Evolutionary conservation across 2,329 filamentous ascomycete species (phyloP).

Genomic region (Raffaelea arxii): DNA sequence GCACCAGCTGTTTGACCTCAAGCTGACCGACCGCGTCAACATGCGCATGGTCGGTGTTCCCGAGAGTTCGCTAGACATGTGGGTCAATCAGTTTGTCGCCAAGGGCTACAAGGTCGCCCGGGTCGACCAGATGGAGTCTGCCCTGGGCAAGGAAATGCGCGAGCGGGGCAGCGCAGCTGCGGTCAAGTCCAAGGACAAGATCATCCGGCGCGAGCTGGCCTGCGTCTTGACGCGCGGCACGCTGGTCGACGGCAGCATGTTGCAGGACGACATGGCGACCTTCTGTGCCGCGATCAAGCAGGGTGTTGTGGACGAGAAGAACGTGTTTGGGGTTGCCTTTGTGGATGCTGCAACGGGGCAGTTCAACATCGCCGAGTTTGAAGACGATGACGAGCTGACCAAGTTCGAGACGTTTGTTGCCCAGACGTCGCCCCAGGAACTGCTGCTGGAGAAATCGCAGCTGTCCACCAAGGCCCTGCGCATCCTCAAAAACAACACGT

Average conservation of each 20-base stretch:
- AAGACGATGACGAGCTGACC: conserved; percentile 86
- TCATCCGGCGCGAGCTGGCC: conserved; percentile 83
- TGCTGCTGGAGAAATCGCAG: conserved; percentile 78
- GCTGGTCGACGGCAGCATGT: conserved; percentile 89
- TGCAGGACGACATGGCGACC: conserved; percentile 95
- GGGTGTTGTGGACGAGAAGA: conserved; percentile 52
- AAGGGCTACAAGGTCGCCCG: conserved; percentile 96
- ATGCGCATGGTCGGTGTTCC: conserved; percentile 99
- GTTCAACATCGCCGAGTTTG: conserved; percentile 86
- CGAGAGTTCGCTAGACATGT: conserved; percentile 88
- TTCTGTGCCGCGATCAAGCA: conserved; percentile 96
- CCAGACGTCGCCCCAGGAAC: conserved; percentile 78
- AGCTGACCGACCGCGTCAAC: conserved; percentile 95
- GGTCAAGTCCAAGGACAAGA: conserved; percentile 73
- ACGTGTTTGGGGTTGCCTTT: conserved; percentile 85
- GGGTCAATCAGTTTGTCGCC: conserved; percentile 97
- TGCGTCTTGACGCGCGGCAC: conserved; percentile 89
- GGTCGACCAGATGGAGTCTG: conserved; percentile 94
- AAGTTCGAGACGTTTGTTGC: conserved; percentile 96
- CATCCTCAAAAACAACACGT: conserved; percentile 92
- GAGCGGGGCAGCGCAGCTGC: conserved; percentile 60
- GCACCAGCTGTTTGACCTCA: conserved; percentile 93
- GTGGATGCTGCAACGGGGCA: conserved; percentile 93
- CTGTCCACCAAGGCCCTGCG: conserved; percentile 83
- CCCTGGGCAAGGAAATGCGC: conserved; percentile 96